Conservation (phyloP, 139 green algal species). For the Ettlia oleoabundans region DNA sequence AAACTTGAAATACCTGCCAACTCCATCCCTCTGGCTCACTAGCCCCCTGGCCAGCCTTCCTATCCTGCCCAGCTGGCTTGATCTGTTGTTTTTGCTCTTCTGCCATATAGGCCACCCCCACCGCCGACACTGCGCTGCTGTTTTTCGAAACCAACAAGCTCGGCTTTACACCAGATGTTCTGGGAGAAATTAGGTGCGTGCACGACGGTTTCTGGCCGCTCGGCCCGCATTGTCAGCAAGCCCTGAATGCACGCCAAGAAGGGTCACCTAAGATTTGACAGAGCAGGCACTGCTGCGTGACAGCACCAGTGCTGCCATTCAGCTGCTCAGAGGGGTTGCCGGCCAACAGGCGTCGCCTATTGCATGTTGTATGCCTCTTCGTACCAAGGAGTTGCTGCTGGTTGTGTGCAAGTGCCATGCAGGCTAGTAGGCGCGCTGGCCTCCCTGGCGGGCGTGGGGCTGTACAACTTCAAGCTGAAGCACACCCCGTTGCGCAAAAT, state of each 20-base stretch:
- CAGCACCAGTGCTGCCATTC: too few species aligned
- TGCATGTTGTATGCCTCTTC: too few species aligned
- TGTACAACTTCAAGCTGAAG: constrained; percentile 83
- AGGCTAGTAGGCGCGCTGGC: constrained; percentile 82
- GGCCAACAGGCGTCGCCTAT: too few species aligned
- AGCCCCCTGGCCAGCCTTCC: background rate
- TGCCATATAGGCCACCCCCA: constrained; percentile 70
- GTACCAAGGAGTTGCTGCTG: too few species aligned
- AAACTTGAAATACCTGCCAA: too few species aligned
- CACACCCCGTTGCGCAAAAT: constrained; percentile 67
- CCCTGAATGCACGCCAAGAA: background rate
- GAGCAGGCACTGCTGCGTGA: too few species aligned
- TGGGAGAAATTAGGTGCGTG: constrained; percentile 76
- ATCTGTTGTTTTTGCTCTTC: background rate
- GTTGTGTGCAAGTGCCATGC: background rate
- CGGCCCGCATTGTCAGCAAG: too few species aligned
- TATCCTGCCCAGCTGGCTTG: background rate
- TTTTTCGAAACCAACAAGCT: constrained; percentile 86
- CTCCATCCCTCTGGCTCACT: background rate
- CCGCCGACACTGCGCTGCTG: constrained; percentile 78
- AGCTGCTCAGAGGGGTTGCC: too few species aligned
- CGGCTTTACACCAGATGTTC: constrained; percentile 84
- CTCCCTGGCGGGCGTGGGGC: constrained; percentile 72
- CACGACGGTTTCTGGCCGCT: too few species aligned
- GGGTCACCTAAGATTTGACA: too few species aligned